These are phyloP conservation scores for Dimargaris xerosporica DNA, from an alignment of 192 early-diverging fungal genomes.

Conservation along the genomic window DNA sequence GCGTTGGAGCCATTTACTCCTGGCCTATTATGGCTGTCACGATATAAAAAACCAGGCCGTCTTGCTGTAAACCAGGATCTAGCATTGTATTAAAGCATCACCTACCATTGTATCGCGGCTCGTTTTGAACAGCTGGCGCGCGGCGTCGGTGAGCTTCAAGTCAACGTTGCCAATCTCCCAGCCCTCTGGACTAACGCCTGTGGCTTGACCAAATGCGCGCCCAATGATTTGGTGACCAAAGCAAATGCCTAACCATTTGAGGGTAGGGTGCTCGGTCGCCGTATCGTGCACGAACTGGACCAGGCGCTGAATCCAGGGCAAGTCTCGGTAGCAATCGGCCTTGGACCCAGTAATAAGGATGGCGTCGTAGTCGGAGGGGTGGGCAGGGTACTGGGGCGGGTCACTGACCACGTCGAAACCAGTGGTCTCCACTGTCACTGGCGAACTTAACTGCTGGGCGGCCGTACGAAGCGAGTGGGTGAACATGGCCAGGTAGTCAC, in stretches of 20 bases:
- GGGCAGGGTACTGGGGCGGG: conserved; percentile 19
- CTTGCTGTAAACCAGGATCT: no score
- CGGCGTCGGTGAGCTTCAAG: conserved; percentile 22
- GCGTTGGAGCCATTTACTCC: no score
- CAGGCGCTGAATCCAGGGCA: conserved; percentile 47
- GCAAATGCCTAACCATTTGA: conserved; percentile 53
- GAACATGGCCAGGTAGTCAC: conserved; percentile 30
- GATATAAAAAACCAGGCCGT: no score
- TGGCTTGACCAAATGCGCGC: conserved; percentile 41
- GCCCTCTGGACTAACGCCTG: conserved; percentile 38
- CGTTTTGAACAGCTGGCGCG: conserved; percentile 15
- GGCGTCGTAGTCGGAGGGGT: conserved; percentile 27
- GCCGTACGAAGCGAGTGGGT: conserved; percentile 19
- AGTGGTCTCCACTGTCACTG: conserved; percentile 12
- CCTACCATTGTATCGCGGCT: neutral
- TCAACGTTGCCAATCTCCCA: conserved; percentile 51
- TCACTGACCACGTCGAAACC: conserved; percentile 28
- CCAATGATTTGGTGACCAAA: conserved; percentile 79
- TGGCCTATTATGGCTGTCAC: no score
- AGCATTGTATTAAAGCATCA: no score
- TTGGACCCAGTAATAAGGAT: conserved; percentile 41
- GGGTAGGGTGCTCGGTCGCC: conserved; percentile 15
- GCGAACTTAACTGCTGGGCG: conserved; percentile 14
- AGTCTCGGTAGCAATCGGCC: conserved; percentile 43
- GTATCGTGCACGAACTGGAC: conserved; percentile 31